These are phyloP conservation scores for Dichotomopilus funicola DNA, from an alignment of 2,329 filamentous ascomycete genomes.

Conservation along the genomic window DNA sequence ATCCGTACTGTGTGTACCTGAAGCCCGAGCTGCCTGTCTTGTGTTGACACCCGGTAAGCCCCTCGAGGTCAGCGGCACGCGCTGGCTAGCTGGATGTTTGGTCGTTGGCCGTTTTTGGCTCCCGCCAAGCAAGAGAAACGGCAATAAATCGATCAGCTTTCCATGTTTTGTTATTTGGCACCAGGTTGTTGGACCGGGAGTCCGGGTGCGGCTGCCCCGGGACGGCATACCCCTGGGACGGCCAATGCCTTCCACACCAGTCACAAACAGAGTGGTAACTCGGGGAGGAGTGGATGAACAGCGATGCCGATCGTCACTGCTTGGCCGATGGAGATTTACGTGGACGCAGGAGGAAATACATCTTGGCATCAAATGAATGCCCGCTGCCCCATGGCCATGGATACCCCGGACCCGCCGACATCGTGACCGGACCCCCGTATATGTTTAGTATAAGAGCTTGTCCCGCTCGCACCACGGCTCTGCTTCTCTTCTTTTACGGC, in stretches of 20 bases:
- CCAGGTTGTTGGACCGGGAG: background rate
- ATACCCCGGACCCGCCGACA: too few species aligned
- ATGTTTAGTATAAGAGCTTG: background rate
- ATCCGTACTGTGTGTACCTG: too few species aligned
- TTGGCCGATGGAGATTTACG: background rate
- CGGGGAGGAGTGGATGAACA: background rate
- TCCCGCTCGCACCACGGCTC: background rate
- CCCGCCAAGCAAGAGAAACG: too few species aligned
- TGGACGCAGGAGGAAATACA: background rate
- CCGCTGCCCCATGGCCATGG: background rate
- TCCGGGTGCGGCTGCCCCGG: background rate
- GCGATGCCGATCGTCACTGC: background rate
- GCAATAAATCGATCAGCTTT: background rate
- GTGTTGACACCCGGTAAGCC: too few species aligned
- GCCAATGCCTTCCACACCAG: background rate
- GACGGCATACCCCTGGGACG: background rate
- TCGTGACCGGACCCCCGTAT: too few species aligned
- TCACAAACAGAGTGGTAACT: background rate
- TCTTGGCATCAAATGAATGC: background rate
- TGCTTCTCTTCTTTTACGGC: background rate
- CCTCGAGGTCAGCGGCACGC: too few species aligned
- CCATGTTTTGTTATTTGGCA: background rate
- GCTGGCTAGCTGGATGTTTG: too few species aligned
- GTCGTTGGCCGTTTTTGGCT: too few species aligned
- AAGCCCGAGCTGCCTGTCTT: too few species aligned